Evolutionary conservation across 108 stramenopile genomes (phyloP), one percentile per base, ranked within the genome.

Genomic region (Seminavis robusta): DNA sequence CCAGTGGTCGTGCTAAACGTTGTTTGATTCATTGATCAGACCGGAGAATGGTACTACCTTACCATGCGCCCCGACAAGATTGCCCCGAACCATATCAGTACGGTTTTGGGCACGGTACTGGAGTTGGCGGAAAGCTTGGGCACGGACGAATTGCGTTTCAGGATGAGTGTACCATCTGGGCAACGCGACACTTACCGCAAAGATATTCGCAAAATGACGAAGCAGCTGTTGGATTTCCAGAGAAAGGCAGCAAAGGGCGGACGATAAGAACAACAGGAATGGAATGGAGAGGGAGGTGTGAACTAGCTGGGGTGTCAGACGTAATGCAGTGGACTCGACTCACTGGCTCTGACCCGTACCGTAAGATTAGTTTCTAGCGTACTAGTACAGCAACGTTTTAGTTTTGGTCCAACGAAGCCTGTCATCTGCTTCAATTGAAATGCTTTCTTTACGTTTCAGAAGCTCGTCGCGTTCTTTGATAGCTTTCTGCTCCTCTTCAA

Each of bases 11-110:
- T n/a, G n/a, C n/a, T n/a, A n/a, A n/a, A n/a, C n/a, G n/a, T n/a
- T n/a, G n/a, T n/a, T n/a, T n/a, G n/a, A n/a, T n/a, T n/a, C n/a
- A n/a, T n/a, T n/a, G n/a, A n/a, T n/a, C n/a, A n/a, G 33, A 87
- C 88, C 11, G 92, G 92, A 23, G 92, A 93, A 71, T 93, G 92
- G 92, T 93, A 93, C 71, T 93, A 93, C 52, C 70, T 80, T 10
- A 93, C 87, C 21, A 89, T 90, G 83, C 83, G 92, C 11, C 80
- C 88, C 1, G 92, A 93, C 54, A 93, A 93, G 74, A 58, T 81
- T 27, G 76, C 81, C 7, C 86, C 87, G 13, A 93, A 93, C 65
- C 87, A 89, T 49, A 93, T 93, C 30, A 71, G 67, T 27, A 93
- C 92, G 9, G 92, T 93, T 3, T 40, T 93, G 47, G 92, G 92